Evolutionary conservation across 2,329 filamentous ascomycete species (phyloP), one percentile per base, ranked within the genome.

Genomic region (Colletotrichum sp.): DNA sequence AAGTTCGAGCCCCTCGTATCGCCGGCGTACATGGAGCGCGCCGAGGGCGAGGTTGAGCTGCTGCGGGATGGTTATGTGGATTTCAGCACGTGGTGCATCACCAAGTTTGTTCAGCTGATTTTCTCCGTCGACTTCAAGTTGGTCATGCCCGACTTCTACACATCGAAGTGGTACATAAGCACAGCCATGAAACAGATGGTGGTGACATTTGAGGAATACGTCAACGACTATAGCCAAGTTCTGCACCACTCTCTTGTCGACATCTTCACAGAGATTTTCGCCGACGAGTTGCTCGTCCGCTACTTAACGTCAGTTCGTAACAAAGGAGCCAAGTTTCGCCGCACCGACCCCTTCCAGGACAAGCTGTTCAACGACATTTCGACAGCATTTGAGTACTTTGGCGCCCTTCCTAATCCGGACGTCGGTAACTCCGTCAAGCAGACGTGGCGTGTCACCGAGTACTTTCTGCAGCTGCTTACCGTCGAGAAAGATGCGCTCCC

Each of bases 51-150:
- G 79, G 87, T 98, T 59, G 91, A 93, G 27, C 85, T 89, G 43
- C 90, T 98, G 54, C 93, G 94, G 62, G 95, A 98, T 83, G 95
- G 95, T 77, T 99, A 98, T 83, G 94, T 99, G 66, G 97, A 99
- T 85, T 91, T 98, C 72, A 95, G 94, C 79, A 98, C 96, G 8
- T 95, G 96, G 88, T 98, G 96, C 85, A 94, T 98, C 80, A 91
- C 91, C 78, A 92, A 93, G 78, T 98, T 98, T 81, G 94, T 95
- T 66, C 89, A 92, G 74, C 90, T 98, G 72, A 93, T 99, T 81
- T 98, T 99, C 86, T 88, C 91, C 51, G 93, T 98, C 78, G 97
- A 99, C 87, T 98, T 99, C 87, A 90, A 90, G 76, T 82, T 91
- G 31, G 95, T 97, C 47, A 92, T 98, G 81, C 90, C 93, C 58